Base-by-base conservation (phyloP, 768 basidiomycete genomes). In the Tylopilus felleus region DNA sequence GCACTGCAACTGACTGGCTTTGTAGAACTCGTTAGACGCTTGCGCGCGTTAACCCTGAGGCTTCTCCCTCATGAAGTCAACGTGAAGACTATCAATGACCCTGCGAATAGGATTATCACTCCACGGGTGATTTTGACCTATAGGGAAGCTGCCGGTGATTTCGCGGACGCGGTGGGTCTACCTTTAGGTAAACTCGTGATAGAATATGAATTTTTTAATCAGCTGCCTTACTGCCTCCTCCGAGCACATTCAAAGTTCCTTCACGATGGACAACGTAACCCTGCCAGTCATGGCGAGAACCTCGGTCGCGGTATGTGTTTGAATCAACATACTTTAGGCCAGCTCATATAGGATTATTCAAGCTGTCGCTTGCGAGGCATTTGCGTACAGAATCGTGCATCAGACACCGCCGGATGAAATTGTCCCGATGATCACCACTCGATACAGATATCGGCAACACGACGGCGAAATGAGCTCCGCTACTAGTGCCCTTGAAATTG, bases 251-350 rank as follows among this genome's bases (percentile, higher is more conserved):
- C 83, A 22, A 83, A 88, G 53, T 97, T 95, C 60, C 79, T 90
- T 70, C 82, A 78, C 71, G 92, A 95, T 67, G 90, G 90, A 6
- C 83, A 86, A 60, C 77, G 82, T 46, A 84, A 93, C 68, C 83
- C 90, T 28, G 87, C 93, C 4, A 89, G 96, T 66, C 91, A 87
- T 65, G 91, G 83, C 42, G 94, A 97, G 73, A 93, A 93, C 60
- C 61, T 80, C 17, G 84, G 88, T 60, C 78, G 94, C 71, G 92
- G 91, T 84, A 72, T 46, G 75, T 51, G 12, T 28, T 58, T 16
- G 14, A 27, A 46, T 27, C 42, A 21, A n/a, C 21, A 33, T 45
- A 25, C 22, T 39, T 28, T 19, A 25, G 14, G 36, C 23, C 6
- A 17, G 23, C 22, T 59, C 14, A 46, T 38, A 28, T 47, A 39